A percentile compares a stretch with the other conserved stretches of the same genome.
These are phyloP conservation scores for Reticulascus tulasneorum DNA, from an alignment of 2,329 filamentous ascomycete species.

Conservation along the genomic window DNA sequence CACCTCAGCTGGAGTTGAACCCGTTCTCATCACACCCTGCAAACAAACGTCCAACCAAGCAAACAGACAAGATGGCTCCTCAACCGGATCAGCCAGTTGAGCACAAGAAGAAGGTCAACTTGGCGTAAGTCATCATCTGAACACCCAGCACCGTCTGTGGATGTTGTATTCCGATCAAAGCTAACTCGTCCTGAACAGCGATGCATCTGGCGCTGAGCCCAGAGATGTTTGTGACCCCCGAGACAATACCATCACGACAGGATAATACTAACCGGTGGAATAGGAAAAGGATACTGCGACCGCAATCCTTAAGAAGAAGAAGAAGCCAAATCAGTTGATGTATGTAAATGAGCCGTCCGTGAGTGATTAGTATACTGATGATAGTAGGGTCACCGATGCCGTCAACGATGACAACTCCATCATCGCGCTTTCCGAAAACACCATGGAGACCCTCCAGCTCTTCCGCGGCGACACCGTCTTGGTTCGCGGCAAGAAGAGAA, in stretches of 20 bases:
- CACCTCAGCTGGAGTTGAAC: background rate
- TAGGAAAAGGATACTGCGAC: conserved; percentile 89
- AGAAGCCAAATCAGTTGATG: conserved; percentile 99
- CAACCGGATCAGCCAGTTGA: conserved; percentile 48
- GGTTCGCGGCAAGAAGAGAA: conserved; percentile 99
- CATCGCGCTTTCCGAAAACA: conserved; percentile 96
- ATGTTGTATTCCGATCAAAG: conserved; percentile 10
- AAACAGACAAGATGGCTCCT: conserved; percentile 60
- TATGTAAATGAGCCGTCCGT: conserved; percentile 42
- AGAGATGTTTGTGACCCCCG: conserved; percentile 63
- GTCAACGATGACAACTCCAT: conserved; percentile 99
- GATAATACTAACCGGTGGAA: conserved; percentile 27
- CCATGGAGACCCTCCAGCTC: conserved; percentile 96
- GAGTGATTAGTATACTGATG: conserved; percentile 6
- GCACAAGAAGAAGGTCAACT: conserved; percentile 78
- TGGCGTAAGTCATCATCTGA: conserved; percentile 57
- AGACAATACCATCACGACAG: conserved; percentile 7
- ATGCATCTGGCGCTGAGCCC: conserved; percentile 82
- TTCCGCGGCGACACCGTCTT: conserved; percentile 98
- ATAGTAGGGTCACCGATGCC: conserved; percentile 86
- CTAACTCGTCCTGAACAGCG: conserved; percentile 53
- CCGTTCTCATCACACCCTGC: conserved; percentile 4
- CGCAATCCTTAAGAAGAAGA: conserved; percentile 99
- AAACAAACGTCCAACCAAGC: conserved; percentile 7
- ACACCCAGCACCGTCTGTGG: conserved; percentile 1